These are phyloP conservation scores for Podila epigama DNA, from an alignment of 192 early-diverging fungal species.

Conservation along the genomic window DNA sequence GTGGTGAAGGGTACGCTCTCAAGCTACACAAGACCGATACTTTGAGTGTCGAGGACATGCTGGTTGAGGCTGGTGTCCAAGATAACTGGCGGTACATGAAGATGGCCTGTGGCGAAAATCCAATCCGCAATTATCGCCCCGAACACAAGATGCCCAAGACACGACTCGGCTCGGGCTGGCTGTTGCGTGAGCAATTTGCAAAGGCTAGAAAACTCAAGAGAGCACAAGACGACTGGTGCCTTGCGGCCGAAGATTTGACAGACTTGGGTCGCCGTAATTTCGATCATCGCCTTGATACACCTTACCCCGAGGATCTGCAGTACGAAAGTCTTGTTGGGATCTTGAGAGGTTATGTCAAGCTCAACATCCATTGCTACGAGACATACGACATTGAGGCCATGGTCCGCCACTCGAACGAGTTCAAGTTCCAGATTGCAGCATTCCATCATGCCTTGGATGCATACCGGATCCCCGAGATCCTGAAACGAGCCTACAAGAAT, in stretches of 20 bases:
- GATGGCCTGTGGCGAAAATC: conserved; percentile 84
- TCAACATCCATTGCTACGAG: conserved; percentile 78
- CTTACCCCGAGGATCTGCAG: conserved; percentile 65
- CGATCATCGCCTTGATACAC: conserved; percentile 41
- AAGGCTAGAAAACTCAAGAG: conserved; percentile 54
- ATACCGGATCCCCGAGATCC: conserved; percentile 65
- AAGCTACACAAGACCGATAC: conserved; percentile 58
- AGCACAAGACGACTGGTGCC: conserved; percentile 58
- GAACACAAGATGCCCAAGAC: conserved; percentile 29
- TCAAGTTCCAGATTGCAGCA: conserved; percentile 68
- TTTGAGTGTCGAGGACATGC: conserved; percentile 69
- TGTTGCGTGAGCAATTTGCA: conserved; percentile 63
- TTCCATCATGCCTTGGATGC: conserved; percentile 82
- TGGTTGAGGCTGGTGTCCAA: conserved; percentile 52
- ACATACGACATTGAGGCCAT: conserved; percentile 74
- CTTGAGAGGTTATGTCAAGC: conserved; percentile 65
- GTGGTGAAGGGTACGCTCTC: conserved; percentile 74
- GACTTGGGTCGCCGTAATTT: conserved; percentile 41
- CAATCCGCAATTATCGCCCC: conserved; percentile 48
- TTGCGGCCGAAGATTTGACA: conserved; percentile 1
- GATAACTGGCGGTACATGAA: conserved; percentile 73
- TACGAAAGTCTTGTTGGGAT: conserved; percentile 67
- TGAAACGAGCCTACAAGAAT: conserved; percentile 56
- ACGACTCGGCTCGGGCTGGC: conserved; percentile 66
- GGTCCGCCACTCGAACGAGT: conserved; percentile 71